These are phyloP conservation scores for Mortierella sp. DNA, from an alignment of 371 early-diverging fungal genomes.

Conservation along the genomic window DNA sequence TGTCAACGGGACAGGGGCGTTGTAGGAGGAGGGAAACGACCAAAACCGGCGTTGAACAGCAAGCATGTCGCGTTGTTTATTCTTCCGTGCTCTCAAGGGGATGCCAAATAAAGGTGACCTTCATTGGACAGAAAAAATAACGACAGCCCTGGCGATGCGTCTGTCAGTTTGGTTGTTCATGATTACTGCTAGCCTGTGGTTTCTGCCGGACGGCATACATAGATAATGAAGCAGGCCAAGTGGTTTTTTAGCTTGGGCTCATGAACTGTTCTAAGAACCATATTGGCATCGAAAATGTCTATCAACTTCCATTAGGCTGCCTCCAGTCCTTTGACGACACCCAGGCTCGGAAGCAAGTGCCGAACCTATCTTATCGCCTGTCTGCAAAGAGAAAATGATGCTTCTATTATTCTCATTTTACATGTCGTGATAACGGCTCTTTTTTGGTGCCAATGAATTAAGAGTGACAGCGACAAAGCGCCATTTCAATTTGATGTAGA, in stretches of 20 bases:
- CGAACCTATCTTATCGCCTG: neutral
- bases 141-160: neutral
- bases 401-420: neutral
- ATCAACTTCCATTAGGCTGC: neutral
- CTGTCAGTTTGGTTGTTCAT: neutral
- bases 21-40: neutral
- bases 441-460: neutral
- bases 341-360: neutral
- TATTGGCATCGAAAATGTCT: neutral
- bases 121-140: neutral
- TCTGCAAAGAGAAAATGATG: no score
- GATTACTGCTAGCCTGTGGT: neutral
- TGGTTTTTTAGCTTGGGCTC: neutral
- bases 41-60: neutral
- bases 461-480: neutral
- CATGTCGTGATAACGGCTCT: neutral
- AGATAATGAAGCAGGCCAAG: neutral
- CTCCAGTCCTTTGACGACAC: neutral
- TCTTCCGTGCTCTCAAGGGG: slow-evolving; percentile 3
- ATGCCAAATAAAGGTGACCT: neutral
- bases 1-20: neutral
- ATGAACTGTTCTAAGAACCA: neutral
- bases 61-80: neutral
- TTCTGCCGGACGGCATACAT: neutral
- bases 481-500: neutral